A percentile compares a stretch with the other conserved stretches of the same genome.
These are phyloP conservation scores for Lyophyllum atratum DNA, from an alignment of 768 basidiomycete genomes.

Conservation along the genomic window DNA sequence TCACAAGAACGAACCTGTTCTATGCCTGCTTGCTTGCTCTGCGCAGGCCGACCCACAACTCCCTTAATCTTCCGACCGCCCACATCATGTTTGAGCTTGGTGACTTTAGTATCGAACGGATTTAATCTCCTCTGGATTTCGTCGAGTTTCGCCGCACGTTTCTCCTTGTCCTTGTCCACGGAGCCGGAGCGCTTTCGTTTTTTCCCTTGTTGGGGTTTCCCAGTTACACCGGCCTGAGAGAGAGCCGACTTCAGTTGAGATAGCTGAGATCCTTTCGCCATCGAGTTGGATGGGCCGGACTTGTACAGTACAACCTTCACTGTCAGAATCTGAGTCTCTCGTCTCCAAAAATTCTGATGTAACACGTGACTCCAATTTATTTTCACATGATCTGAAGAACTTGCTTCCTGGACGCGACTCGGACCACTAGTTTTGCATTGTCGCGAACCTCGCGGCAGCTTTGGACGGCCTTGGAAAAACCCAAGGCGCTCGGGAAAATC, in stretches of 20 bases:
- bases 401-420: neutral
- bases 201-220: conserved; percentile 55
- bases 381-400: neutral
- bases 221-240: conserved; percentile 74
- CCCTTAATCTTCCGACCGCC: conserved; percentile 89
- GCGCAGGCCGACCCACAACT: conserved; percentile 77
- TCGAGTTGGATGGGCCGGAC: conserved; percentile 24
- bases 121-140: conserved; percentile 87
- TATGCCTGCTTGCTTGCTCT: conserved; percentile 87
- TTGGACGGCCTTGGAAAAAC: too few species aligned
- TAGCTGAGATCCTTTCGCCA: conserved; percentile 89
- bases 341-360: conserved; percentile 13
- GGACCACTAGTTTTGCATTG: neutral
- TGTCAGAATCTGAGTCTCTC: neutral
- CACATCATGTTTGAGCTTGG: conserved; percentile 90
- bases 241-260: conserved; percentile 88
- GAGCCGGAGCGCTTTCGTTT: conserved; percentile 66
- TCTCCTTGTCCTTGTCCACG: conserved; percentile 80
- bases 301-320: neutral
- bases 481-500: too few species aligned
- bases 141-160: conserved; percentile 74
- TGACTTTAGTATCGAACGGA: conserved; percentile 93
- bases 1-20: conserved; percentile 64
- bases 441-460: too few species aligned
- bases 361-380: conserved; percentile 6